Conservation (phyloP, 1,284 basidiomycete species). For the Ganoderma lucidum region DNA sequence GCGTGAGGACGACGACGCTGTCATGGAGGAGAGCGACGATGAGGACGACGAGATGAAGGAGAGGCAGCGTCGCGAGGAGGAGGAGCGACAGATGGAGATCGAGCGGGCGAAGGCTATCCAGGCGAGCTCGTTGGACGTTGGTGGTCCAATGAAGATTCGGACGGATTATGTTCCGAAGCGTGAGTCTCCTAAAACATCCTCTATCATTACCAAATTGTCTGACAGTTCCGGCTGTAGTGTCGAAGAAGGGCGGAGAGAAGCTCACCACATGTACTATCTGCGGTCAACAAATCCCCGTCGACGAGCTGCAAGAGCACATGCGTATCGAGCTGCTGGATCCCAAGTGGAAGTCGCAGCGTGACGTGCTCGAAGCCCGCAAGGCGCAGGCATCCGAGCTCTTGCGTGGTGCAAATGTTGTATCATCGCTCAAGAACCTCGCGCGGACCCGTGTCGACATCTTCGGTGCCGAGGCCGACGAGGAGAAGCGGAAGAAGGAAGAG, state of each 20-base stretch:
- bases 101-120: conserved; percentile 83
- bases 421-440: conserved; percentile 90
- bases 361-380: conserved; percentile 85
- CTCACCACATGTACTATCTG: conserved; percentile 94
- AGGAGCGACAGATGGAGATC: conserved; percentile 79
- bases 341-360: conserved; percentile 95
- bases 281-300: conserved; percentile 92
- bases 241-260: conserved; percentile 71
- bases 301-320: conserved; percentile 97
- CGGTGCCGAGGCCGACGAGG: conserved; percentile 90
- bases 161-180: conserved; percentile 96
- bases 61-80: conserved; percentile 75
- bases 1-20: conserved; percentile 69
- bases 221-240: conserved; percentile 52
- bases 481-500: conserved; percentile 84
- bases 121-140: conserved; percentile 75
- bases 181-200: conserved; percentile 51
- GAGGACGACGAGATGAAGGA: conserved; percentile 75
- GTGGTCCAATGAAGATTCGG: conserved; percentile 94
- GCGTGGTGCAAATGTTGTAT: conserved; percentile 90
- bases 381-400: conserved; percentile 90
- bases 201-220: not conserved
- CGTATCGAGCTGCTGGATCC: conserved; percentile 98
- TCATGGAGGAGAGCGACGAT: conserved; percentile 81
- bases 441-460: conserved; percentile 95